These are phyloP conservation scores for Anastatica hierochuntica DNA, from an alignment of 345 rosid genomes.

Conservation along the genomic window DNA sequence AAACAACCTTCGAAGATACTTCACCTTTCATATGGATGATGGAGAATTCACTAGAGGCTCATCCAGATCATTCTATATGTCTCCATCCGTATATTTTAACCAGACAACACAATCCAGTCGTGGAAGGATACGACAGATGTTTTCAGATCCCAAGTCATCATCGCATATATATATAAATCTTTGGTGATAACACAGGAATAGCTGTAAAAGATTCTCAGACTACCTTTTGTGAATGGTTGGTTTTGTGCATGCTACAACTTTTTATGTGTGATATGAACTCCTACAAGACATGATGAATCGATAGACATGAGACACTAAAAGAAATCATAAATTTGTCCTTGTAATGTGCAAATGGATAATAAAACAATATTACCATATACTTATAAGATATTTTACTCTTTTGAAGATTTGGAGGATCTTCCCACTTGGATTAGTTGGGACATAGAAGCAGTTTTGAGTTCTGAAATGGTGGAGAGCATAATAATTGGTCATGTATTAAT, in stretches of 20 bases:
- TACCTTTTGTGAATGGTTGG: constrained; percentile 5
- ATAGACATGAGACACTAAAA: no score
- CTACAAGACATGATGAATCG: no score
- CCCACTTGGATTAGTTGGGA: constrained; percentile 26
- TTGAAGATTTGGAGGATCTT: constrained; percentile 29
- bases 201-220: constrained; percentile 15
- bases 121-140: no score
- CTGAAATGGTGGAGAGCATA: constrained; percentile 31
- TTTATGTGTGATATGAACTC: no score
- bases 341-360: constrained; percentile 4
- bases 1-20: constrained; percentile 25
- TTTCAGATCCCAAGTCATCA: not conserved
- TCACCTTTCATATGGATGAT: constrained; percentile 20
- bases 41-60: constrained; percentile 27
- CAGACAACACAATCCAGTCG: constrained; percentile 19
- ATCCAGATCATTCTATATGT: constrained; percentile 12
- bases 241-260: constrained; percentile 11
- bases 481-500: constrained; percentile 27
- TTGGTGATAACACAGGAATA: not conserved
- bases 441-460: constrained; percentile 15
- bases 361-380: constrained; percentile 6
- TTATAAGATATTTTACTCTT: constrained; percentile 13
- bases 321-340: no score
- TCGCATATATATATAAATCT: constrained; percentile 1
- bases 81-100: constrained; percentile 16